Base-by-base conservation (phyloP, 2,329 filamentous ascomycete species). In the Botryotinia narcissicola region DNA sequence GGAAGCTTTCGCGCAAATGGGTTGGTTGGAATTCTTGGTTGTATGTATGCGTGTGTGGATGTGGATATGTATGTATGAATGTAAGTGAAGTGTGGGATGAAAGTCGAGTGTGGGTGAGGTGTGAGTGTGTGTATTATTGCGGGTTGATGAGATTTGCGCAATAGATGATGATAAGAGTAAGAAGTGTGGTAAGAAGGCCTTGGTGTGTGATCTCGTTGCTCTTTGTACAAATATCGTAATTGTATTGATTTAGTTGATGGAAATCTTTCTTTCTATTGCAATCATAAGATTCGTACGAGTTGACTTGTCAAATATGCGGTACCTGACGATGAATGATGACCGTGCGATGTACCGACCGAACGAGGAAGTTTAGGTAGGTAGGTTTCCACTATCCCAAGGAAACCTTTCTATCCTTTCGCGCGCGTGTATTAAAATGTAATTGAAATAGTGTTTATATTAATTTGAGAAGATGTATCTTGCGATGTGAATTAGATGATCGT, bases 241-340 rank as follows among this genome's bases (percentile, higher is more conserved):
- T 44, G 61, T 44, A 29, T 29, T 14, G 42, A 44, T 54, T 63
- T n/a, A 44, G 32, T 29, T 32, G 61, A 62, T 60, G 16, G 44
- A 29, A 63, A 35, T 51, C 40, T 48, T 37, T 42, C 29, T 64
- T 57, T 71, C 35, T 71, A 66, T 35, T 67, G 44, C 29, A 46
- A 42, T n/a, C 40, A 68, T 37, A 32, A 68, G 62, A 59, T 71
- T 59, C 67, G 72, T 73, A 59, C 68, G 32, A 73, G 67, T 57
- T 71, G 72, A 73, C 67, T 72, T 63, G 62, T 72, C 70, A 72
- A 60, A 69, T 62, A 74, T 72, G 70, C 70, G 70, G 70, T 72
- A 72, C 70, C 70, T 72, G 70, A 72, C 70, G 70, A 67, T 72
- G 46, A 67, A 72, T 67, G 70, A 72, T 67, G 60, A 72, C 70